A percentile compares a stretch with the other conserved stretches of the same genome.
Evolutionary conservation across 1,284 basidiomycete species (phyloP).

Genomic region (Ustilago sp.): DNA sequence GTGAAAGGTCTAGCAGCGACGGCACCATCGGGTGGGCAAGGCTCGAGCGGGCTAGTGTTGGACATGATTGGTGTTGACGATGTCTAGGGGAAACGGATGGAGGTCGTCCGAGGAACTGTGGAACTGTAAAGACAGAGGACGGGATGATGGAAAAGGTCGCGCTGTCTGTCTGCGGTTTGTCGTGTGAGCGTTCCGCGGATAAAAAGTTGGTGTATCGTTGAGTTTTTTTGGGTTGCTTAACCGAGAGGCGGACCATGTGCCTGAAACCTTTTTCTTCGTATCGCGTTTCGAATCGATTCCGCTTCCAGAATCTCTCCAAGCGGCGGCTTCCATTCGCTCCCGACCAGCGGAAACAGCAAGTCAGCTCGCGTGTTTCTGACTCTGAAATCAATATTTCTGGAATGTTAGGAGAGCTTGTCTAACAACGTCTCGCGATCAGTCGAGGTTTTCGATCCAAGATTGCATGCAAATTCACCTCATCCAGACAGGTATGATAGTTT

Average conservation of each 20-base stretch:
- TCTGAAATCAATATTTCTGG: too few species aligned
- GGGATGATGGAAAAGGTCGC: background rate
- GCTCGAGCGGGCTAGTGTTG: constrained; percentile 42
- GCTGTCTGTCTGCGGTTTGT: too few species aligned
- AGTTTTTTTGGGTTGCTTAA: background rate
- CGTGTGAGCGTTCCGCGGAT: background rate
- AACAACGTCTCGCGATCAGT: background rate
- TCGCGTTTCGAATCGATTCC: background rate
- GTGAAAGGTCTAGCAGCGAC: constrained; percentile 11
- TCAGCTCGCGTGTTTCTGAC: background rate
- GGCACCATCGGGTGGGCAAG: constrained; percentile 39
- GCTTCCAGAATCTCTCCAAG: background rate
- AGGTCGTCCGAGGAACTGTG: background rate
- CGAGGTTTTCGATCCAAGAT: too few species aligned
- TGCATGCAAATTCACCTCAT: too few species aligned
- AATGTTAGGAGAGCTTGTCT: background rate
- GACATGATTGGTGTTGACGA: constrained; percentile 22
- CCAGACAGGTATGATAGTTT: too few species aligned
- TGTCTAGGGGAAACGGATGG: background rate
- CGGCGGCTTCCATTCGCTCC: constrained; percentile 1
- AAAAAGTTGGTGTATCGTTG: background rate
- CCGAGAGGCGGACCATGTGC: background rate
- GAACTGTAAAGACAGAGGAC: background rate
- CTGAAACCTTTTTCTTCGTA: background rate
- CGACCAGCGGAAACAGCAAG: background rate